Percentiles rank a stretch among this genome's conserved stretches.
Evolutionary conservation across 163 green algal species (phyloP).

Genomic region (Scenedesmus sp.): DNA sequence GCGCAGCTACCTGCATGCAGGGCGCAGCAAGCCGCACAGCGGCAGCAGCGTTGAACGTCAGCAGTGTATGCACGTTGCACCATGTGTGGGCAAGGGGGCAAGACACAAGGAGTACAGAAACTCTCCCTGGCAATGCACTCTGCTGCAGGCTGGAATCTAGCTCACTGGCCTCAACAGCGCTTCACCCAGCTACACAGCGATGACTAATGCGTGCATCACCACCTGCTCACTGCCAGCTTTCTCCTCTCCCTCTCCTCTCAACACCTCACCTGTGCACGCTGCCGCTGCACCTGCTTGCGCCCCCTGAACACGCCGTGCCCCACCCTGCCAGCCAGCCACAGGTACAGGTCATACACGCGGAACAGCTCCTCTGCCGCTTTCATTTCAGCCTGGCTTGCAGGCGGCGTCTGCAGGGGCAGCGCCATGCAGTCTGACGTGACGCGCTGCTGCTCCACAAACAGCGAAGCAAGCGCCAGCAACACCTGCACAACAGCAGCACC

Average conservation of each 20-base stretch:
- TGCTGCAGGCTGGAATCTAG: too few relatives aligned
- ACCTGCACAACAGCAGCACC: background rate
- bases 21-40: background rate
- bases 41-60: background rate
- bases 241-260: background rate
- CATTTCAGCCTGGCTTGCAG: constrained; percentile 18
- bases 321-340: constrained; percentile 39
- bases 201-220: too few relatives aligned
- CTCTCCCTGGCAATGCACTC: too few relatives aligned
- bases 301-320: constrained; percentile 23
- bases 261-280: background rate
- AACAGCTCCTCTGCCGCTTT: constrained; percentile 42
- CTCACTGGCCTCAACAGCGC: too few relatives aligned
- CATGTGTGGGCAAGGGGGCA: background rate
- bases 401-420: background rate
- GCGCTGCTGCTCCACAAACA: background rate
- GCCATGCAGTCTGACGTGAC: constrained; percentile 32
- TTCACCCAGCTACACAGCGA: too few relatives aligned
- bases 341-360: constrained; percentile 48
- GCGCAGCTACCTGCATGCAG: background rate
- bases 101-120: background rate
- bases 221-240: background rate
- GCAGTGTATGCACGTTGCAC: background rate
- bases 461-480: constrained; percentile 21
- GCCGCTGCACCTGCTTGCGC: background rate